Base-by-base conservation (phyloP, 768 basidiomycete genomes). In the Russula compacta region DNA sequence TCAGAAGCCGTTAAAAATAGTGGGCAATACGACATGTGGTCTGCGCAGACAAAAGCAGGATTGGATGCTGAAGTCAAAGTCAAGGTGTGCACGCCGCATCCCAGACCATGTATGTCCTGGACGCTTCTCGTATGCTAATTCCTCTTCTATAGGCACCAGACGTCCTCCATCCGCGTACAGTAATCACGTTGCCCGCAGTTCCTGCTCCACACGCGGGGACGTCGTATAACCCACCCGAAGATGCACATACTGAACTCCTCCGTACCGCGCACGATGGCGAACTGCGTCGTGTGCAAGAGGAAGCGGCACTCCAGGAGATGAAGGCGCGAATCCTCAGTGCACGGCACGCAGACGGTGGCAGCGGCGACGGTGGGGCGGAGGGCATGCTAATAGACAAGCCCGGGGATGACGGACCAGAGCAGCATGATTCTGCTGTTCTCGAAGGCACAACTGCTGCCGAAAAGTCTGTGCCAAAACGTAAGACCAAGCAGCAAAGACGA, bases 181-280 rank as follows among this genome's bases (percentile, higher is more conserved):
- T 71, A 21, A 91, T 91, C 61, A 76, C 80, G 9, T 65, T 87
- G 0, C 82, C 86, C 1, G 86, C 90, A 0, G 81, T 92, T 0
- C 67, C 75, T 1, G 74, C 83, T 3, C 94, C 94, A 0, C 89
- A 90, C 65, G 83, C 83, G 36, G 94, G 94, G 19, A 81, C 86
- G 3, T 94, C 92, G 17, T 98, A 98, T 70, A 97, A 97, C 70
- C 94, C 94, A 0, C 83, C 84, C 0, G 82, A 80, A 1, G 77
- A 81, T 4, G 83, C 86, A 0, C 89, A 95, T 66, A 80, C 82
- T 53, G 82, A 83, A 52, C 81, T 95, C 5, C 70, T 98, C 21
- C 73, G 79, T 12, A 73, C 80, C 53, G 94, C 92, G 0, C 79
- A 83, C 54, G 79, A 83, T 61, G 71, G 79, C 14, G 94, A 94